Evolutionary conservation across 2,329 filamentous ascomycete species (phyloP), one percentile per base, ranked within the genome.

Genomic region (Esteya vermicola): DNA sequence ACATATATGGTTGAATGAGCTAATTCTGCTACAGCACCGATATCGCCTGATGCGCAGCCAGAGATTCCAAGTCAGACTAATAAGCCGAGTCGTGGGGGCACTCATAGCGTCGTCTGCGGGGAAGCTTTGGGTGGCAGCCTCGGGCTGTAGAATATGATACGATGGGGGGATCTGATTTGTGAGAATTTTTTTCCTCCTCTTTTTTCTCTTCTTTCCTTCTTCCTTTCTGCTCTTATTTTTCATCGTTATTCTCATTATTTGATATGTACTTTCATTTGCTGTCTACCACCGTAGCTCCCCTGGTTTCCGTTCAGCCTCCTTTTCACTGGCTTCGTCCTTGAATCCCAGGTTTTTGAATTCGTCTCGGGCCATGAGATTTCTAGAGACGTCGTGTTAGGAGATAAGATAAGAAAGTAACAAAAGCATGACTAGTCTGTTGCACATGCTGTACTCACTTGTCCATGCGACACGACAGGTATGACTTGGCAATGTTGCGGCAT

Each of bases 341-440:
- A 93, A 91, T 0, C 91, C 91, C 31, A 98, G 65, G 54, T 98
- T 98, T 59, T 83, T 85, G 60, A 96, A 91, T 44, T 93, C 84
- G 54, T 98, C 91, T 50, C 75, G 85, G 8, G 88, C 88, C 91
- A 98, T 98, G 25, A 98, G 65, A 55, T 96, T 95, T 50, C 86
- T 86, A 27, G 39, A 9, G 25, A 13, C 8, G 13, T 7, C 8
- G 25, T 7, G 25, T 7, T 7, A 13, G 25, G 25, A 26, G 25
- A 13, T 26, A 8, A 26, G 25, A 7, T n/a, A n/a, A n/a, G n/a
- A n/a, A n/a, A n/a, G n/a, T n/a, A n/a, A n/a, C n/a, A n/a, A n/a
- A n/a, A n/a, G n/a, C n/a, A n/a, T n/a, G n/a, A n/a, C n/a, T n/a
- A n/a, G n/a, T n/a, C n/a, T n/a, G n/a, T 27, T 14, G 2, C 6